These are phyloP conservation scores for Pichia ethanolica DNA, from an alignment of 805 yeast genomes.

Conservation along the genomic window DNA sequence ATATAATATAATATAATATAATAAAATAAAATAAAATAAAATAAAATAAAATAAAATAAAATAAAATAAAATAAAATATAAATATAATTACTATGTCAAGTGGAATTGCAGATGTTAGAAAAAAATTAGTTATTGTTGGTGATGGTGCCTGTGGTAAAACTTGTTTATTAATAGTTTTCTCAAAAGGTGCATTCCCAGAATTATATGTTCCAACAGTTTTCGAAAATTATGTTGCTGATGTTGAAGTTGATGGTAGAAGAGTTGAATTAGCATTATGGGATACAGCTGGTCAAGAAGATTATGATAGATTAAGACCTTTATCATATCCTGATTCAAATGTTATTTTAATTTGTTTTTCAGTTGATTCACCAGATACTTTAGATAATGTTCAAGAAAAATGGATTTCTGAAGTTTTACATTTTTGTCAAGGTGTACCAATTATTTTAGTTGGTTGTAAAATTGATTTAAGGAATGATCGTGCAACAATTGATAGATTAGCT, in stretches of 20 bases:
- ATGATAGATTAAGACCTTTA: constrained; percentile 85
- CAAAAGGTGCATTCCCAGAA: constrained; percentile 88
- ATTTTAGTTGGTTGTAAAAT: constrained; percentile 88
- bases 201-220: constrained; percentile 95
- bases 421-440: constrained; percentile 91
- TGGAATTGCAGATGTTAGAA: constrained; percentile 52
- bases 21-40: too few species aligned
- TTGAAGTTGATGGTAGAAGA: constrained; percentile 82
- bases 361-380: constrained; percentile 85
- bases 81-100: constrained; percentile 29
- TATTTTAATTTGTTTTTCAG: constrained; percentile 82
- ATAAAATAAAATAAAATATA: too few species aligned
- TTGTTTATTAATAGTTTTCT: constrained; percentile 77
- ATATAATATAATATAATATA: too few species aligned
- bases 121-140: constrained; percentile 89
- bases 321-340: constrained; percentile 92
- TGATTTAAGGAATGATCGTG: constrained; percentile 78
- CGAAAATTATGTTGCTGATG: constrained; percentile 96
- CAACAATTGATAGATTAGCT: constrained; percentile 66
- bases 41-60: too few species aligned
- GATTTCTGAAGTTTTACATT: constrained; percentile 89
- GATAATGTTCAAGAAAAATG: constrained; percentile 94
- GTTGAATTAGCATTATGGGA: constrained; percentile 95
- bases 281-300: constrained; percentile 98
- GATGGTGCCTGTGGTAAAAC: constrained; percentile 98